These are phyloP conservation scores for Penicillium sp. DNA, from an alignment of 2,329 filamentous ascomycete species.

Conservation along the genomic window DNA sequence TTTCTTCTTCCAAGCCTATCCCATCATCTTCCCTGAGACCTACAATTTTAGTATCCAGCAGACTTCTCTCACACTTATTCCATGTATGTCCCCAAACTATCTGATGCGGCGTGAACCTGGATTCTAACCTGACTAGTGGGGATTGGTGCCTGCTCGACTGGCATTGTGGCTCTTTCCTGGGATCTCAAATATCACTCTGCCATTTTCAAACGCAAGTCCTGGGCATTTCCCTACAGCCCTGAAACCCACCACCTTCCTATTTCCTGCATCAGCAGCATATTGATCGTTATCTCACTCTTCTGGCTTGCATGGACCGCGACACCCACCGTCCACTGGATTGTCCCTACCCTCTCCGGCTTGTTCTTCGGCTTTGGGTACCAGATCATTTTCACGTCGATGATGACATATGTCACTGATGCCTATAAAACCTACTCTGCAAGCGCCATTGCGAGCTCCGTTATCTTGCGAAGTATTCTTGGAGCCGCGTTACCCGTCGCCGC, in stretches of 20 bases:
- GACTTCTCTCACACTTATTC: constrained; percentile 70
- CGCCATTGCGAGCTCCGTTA: constrained; percentile 58
- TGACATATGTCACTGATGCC: constrained; percentile 71
- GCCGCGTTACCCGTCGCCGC: constrained; percentile 61
- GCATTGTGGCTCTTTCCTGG: constrained; percentile 68
- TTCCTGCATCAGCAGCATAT: constrained; percentile 71
- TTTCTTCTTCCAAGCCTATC: constrained; percentile 79
- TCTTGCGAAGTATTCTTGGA: constrained; percentile 56
- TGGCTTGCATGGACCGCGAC: constrained; percentile 66
- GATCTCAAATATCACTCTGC: constrained; percentile 64
- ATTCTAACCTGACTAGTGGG: constrained; percentile 51
- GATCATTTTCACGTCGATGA: constrained; percentile 66
- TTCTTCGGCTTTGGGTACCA: constrained; percentile 67
- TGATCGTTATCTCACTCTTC: constrained; percentile 57
- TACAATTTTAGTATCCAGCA: constrained; percentile 69
- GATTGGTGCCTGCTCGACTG: constrained; percentile 63
- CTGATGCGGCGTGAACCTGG: neutral
- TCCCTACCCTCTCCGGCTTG: constrained; percentile 64
- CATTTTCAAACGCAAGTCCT: constrained; percentile 55
- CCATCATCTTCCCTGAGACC: constrained; percentile 68
- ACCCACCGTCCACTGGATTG: constrained; percentile 55
- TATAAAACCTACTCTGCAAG: constrained; percentile 68
- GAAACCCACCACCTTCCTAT: constrained; percentile 73
- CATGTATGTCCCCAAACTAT: constrained; percentile 46
- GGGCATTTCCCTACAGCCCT: constrained; percentile 58